Conservation (phyloP, 345 rosid species). For the Arabidopsis thaliana region DNA sequence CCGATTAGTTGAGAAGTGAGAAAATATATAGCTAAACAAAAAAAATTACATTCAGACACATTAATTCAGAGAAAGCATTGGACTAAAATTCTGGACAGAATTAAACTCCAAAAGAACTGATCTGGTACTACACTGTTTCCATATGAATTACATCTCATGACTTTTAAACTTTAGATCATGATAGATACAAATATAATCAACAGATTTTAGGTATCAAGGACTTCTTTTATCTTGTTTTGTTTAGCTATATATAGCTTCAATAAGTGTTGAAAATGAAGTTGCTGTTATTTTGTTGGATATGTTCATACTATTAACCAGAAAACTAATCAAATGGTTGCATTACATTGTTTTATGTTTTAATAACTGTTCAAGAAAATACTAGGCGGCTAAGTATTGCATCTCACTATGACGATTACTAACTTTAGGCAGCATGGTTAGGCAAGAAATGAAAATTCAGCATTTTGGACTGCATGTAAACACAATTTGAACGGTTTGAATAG, state of each 20-base stretch:
- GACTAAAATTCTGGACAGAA: neutral
- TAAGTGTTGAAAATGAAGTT: neutral
- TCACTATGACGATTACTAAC: neutral
- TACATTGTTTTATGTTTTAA: neutral
- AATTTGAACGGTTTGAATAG: neutral
- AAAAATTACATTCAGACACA: neutral
- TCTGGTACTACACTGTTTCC: neutral
- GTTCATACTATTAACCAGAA: constrained; percentile 5
- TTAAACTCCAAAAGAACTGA: constrained; percentile 1
- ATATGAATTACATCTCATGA: neutral
- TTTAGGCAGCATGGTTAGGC: neutral
- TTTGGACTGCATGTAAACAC: neutral
- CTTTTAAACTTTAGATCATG: neutral
- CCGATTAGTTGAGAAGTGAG: neutral
- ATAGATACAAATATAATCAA: neutral
- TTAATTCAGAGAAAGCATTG: neutral
- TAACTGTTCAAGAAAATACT: neutral
- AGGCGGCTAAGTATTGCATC: neutral
- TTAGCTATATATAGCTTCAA: constrained; percentile 32
- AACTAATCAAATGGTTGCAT: neutral
- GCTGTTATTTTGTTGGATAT: neutral
- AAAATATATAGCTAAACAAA: neutral
- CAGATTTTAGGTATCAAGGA: neutral
- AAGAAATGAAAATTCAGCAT: neutral
- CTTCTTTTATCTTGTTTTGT: neutral